Evolutionary conservation across 805 yeast species (phyloP), one percentile per base, ranked within the genome.

Genomic region (Teunomyces barrocoloradensis): DNA sequence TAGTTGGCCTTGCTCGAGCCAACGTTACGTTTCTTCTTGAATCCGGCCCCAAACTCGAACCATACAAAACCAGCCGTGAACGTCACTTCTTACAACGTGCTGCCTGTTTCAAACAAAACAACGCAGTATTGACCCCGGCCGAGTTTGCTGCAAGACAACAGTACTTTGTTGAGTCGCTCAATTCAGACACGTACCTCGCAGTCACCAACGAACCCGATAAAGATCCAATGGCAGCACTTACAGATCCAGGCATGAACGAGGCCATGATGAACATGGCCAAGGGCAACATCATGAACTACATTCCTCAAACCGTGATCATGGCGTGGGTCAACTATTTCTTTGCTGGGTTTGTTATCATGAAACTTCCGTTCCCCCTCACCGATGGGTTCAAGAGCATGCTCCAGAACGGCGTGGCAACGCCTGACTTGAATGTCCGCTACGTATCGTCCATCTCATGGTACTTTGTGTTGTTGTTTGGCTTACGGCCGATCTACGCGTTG

Each of bases 391-490:
- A 94, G 65, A 80, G 87, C 49, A 91, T 94, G 96, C 69, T 94
- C 37, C 99, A 94, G 66, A 81, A 80, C 25, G 96, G 97, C 6
- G 85, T 94, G 11, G 78, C 75, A 48, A 90, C 98, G 0, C 77
- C 84, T 1, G 95, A 92, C 58, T 73, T 94, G 48, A 94, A 91
- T 61, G 96, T 85, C 6, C 73, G 96, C 23, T 94, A 96, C 82
- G 98, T 94, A 13, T 85, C 94, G 32, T 84, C 96, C 2, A 85
- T 94, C 17, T 89, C 97, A 4, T 94, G 98, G 98, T 94, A 92
- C 64, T 88, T 94, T 64, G 87, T 92, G 45, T 87, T 89, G 46
- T 79, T 89, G 51, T 65, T 91, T 43, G 98, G 98, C 25, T 75
- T 94, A 50, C 80, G 81, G 54, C 86, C 96, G 0, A 83, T 94